Evolutionary conservation across 306 rosid species (phyloP).

Genomic region (Pterocarpus santalinus): DNA sequence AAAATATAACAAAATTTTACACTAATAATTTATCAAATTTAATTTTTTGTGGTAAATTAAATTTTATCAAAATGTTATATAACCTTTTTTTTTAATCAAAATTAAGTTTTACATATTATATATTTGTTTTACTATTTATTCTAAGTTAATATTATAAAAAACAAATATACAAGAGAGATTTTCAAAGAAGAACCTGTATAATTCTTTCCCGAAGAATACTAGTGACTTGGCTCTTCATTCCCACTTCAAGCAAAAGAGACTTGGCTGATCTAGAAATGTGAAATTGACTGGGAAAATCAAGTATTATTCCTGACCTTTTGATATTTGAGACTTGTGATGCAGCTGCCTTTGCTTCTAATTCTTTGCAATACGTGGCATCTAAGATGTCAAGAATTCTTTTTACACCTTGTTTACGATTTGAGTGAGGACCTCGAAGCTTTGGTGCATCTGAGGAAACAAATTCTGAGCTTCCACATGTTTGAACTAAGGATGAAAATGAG

Average conservation of each 20-base stretch:
- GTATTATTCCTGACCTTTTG: background rate
- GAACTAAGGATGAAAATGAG: background rate
- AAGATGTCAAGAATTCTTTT: background rate
- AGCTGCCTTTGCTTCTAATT: background rate
- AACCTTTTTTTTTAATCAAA: too few relatives aligned
- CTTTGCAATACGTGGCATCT: background rate
- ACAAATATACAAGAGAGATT: background rate
- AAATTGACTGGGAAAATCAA: background rate
- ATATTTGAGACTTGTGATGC: background rate
- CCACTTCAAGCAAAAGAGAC: background rate
- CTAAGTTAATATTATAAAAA: background rate
- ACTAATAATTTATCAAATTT: too few relatives aligned
- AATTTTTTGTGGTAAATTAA: too few relatives aligned
- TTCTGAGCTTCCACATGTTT: background rate
- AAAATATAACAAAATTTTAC: too few relatives aligned
- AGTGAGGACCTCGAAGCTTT: background rate
- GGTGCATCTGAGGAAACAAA: background rate
- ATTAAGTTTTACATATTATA: background rate
- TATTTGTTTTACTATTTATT: background rate
- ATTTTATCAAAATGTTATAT: too few relatives aligned
- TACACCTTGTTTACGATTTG: background rate
- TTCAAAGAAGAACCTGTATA: background rate
- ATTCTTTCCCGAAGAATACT: background rate
- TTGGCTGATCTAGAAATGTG: background rate
- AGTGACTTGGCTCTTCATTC: background rate